Conservation (phyloP, 2,329 filamentous ascomycete species). For the Blastomyces percursus region DNA sequence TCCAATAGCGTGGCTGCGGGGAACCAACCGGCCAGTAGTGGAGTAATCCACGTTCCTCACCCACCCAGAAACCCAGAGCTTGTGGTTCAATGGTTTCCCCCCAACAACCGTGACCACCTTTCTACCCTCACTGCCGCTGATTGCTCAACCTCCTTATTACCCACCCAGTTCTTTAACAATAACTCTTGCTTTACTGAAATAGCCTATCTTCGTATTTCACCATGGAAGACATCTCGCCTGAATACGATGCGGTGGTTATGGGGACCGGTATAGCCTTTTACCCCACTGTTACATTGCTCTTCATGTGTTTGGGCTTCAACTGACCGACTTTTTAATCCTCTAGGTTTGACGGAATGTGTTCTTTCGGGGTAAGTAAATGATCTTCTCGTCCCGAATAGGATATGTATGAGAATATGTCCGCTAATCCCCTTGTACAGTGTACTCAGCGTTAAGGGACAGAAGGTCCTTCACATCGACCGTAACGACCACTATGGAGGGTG, state of each 20-base stretch:
- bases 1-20: constrained; percentile 1
- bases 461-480: constrained; percentile 96
- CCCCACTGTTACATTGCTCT: constrained; percentile 20
- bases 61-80: neutral
- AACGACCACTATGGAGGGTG: constrained; percentile 98
- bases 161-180: constrained; percentile 10
- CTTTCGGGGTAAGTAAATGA: constrained; percentile 67
- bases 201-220: constrained; percentile 22
- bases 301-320: constrained; percentile 13
- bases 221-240: constrained; percentile 97
- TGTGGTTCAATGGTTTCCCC: neutral
- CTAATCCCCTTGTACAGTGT: constrained; percentile 48
- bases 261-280: constrained; percentile 67
- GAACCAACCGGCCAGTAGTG: neutral
- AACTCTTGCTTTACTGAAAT: neutral
- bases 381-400: neutral
- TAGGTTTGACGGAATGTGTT: constrained; percentile 96
- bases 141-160: constrained; percentile 7
- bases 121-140: neutral
- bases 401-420: neutral
- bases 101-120: neutral
- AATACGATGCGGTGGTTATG: constrained; percentile 98
- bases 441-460: constrained; percentile 95
- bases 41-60: neutral
- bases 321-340: constrained; percentile 20